Base-by-base conservation (phyloP, 164 flowering plant genomes). In the Vitis riparia region DNA sequence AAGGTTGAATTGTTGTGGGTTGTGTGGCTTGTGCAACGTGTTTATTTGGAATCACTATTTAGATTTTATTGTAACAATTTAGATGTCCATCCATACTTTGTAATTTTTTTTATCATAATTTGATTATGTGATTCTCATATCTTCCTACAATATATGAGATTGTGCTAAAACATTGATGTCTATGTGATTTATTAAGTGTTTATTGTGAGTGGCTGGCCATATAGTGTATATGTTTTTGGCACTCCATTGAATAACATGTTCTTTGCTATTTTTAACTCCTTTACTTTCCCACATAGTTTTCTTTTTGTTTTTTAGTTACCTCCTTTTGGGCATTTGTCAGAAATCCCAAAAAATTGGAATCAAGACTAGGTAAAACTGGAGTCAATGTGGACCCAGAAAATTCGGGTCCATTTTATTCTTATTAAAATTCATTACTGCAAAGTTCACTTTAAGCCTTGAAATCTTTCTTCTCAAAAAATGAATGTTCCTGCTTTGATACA, bases 11-110 rank as follows among this genome's bases (percentile, higher is more conserved):
- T 11, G 12, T 16, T 60, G 51, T 75, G 50, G 48, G 56, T 10
- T 16, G 16, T 70, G 9, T 10, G 37, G 61, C 62, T 70, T 23
- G 55, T 61, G 59, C 55, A 48, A 57, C 53, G 29, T 44, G 32
- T 60, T 60, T 49, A 49, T 65, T 58, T 57, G 29, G 59, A 74
- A 65, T 23, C 13, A 19, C 2, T 15, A 15, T 10, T 64, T 23
- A 56, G 63, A 56, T 16, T 9, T 55, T n/a, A 51, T 30, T 51
- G 9, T 44, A 64, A 16, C 7, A 68, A 32, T 61, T 59, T 55
- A 64, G 23, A 57, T 55, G 15, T 10, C 14, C 51, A 11, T 50
- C 44, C 67, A 0, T 8, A 29, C 55, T 0, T 47, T 47, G 13
- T 9, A 59, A 37, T 37, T 37, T 27, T 59, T 27, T 5, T 27